Percentiles rank a stretch among this genome's conserved stretches.
Conservation (phyloP, 148 eudicot species). For the Vaccinium darrowii region DNA sequence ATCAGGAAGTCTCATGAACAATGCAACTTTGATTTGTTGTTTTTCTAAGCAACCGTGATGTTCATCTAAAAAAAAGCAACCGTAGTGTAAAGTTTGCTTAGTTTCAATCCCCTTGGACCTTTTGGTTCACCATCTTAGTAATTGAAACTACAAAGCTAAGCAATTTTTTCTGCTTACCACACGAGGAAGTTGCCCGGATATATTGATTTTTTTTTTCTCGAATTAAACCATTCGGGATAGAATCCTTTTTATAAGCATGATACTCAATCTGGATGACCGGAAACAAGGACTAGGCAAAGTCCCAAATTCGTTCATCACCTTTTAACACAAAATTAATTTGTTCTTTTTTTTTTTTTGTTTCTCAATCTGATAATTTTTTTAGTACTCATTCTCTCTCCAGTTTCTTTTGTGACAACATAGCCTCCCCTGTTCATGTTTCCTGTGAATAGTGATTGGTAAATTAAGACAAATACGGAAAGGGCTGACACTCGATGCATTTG, state of each 20-base stretch:
- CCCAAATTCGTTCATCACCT: background rate
- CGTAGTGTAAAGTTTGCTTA: background rate
- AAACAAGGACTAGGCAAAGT: background rate
- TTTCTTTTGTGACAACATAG: background rate
- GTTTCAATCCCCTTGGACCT: background rate
- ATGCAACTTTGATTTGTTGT: background rate
- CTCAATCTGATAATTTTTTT: background rate
- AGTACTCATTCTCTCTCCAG: background rate
- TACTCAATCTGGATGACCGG: background rate
- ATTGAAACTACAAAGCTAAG: background rate
- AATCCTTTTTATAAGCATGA: slow-evolving; percentile 1
- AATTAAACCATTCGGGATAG: background rate
- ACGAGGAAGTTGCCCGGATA: background rate
- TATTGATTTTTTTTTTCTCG: background rate
- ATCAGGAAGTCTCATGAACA: background rate
- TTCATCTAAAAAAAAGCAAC: too few species aligned
- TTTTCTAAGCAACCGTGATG: background rate
- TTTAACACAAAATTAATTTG: background rate
- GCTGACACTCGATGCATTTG: background rate
- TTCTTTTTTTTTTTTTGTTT: background rate
- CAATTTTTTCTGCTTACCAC: background rate
- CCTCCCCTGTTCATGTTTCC: background rate
- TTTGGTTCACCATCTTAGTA: slow-evolving; percentile 5
- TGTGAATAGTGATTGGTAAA: background rate
- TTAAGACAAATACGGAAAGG: background rate